These are phyloP conservation scores for Allantophomopsis lycopodina DNA, from an alignment of 2,329 filamentous ascomycete species.

Conservation along the genomic window DNA sequence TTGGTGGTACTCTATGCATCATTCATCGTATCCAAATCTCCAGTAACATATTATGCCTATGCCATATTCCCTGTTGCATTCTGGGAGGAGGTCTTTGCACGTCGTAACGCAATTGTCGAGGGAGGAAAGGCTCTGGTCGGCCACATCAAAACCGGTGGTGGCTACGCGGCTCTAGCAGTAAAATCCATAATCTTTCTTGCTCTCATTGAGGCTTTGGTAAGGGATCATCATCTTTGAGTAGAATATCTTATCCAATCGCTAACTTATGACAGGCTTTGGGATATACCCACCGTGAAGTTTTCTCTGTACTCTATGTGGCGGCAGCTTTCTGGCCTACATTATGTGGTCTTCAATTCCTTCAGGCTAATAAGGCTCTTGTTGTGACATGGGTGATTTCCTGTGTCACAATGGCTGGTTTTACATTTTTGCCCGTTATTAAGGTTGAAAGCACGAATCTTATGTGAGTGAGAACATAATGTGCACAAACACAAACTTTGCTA, in stretches of 20 bases:
- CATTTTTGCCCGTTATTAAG: constrained; percentile 77
- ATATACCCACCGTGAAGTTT: constrained; percentile 81
- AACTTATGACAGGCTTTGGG: constrained; percentile 54
- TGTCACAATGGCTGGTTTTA: constrained; percentile 78
- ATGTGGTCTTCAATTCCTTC: constrained; percentile 62
- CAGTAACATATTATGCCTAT: constrained; percentile 78
- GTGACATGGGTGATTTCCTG: constrained; percentile 66
- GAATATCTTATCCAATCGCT: constrained; percentile 4
- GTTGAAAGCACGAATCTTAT: constrained; percentile 63
- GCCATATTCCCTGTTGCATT: constrained; percentile 86
- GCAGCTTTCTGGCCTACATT: constrained; percentile 66
- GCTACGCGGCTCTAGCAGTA: constrained; percentile 42
- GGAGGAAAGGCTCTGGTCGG: constrained; percentile 58
- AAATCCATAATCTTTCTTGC: constrained; percentile 56
- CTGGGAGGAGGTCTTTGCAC: constrained; percentile 89
- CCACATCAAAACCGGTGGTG: constrained; percentile 47
- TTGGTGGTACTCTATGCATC: constrained; percentile 67
- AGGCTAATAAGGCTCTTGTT: constrained; percentile 47
- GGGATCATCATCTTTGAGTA: constrained; percentile 12
- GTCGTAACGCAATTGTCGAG: constrained; percentile 52
- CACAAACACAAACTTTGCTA: constrained; percentile 5
- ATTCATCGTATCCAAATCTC: constrained; percentile 67
- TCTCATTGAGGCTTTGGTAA: constrained; percentile 65
- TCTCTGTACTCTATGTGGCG: constrained; percentile 66
- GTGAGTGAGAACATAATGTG: constrained; percentile 29